Percentiles rank a stretch among this genome's conserved stretches.
These are phyloP conservation scores for Naematelia encephala DNA, from an alignment of 768 basidiomycete species.

Conservation along the genomic window DNA sequence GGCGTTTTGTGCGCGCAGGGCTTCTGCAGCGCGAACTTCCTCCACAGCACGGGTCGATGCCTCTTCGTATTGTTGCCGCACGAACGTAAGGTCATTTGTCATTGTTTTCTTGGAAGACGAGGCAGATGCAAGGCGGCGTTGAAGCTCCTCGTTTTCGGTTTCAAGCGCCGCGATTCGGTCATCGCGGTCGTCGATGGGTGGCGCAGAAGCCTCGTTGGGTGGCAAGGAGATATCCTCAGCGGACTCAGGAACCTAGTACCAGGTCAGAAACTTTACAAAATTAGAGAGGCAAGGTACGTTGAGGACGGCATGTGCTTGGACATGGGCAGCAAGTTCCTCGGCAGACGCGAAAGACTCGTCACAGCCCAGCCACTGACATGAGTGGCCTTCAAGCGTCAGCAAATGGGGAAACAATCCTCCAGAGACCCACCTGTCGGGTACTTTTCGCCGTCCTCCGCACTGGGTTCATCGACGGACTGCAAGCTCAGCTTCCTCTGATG, in stretches of 20 bases:
- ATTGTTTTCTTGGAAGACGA: not conserved
- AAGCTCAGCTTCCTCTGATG: not conserved
- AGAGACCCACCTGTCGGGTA: not conserved
- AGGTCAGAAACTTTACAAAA: too few relatives aligned
- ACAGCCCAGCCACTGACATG: not conserved
- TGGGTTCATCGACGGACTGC: not conserved
- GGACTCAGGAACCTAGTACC: too few relatives aligned
- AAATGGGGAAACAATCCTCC: not conserved
- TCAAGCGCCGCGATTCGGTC: not conserved
- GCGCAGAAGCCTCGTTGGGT: not conserved
- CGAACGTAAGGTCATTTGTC: constrained; percentile 3
- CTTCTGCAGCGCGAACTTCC: constrained; percentile 8
- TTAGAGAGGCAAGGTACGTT: too few relatives aligned
- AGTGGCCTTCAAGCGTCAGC: not conserved
- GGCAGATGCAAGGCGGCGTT: not conserved
- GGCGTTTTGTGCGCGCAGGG: constrained; percentile 11
- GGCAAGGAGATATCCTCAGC: too few relatives aligned
- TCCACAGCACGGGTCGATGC: constrained; percentile 23
- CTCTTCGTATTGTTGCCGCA: constrained; percentile 20
- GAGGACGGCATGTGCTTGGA: not conserved
- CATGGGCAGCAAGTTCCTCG: not conserved
- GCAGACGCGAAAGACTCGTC: not conserved
- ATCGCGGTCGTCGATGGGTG: not conserved
- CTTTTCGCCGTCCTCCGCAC: not conserved
- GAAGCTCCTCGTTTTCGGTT: not conserved